phyloP scores from a whole-genome alignment of 2,329 filamentous ascomycete species.

The Cladosporium oxysporum region DNA sequence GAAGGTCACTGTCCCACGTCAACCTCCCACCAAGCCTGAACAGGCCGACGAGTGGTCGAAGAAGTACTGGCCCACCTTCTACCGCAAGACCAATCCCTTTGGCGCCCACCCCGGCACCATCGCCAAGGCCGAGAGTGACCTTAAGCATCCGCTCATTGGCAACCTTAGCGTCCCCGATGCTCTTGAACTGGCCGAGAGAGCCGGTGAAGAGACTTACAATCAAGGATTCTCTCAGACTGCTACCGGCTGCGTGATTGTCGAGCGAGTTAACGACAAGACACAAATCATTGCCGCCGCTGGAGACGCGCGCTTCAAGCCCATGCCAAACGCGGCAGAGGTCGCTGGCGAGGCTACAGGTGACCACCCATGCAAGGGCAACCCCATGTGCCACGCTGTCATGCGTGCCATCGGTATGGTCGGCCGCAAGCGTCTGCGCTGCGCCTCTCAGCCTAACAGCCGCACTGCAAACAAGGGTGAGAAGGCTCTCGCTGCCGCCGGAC shows the following conservation, averaged over 20 bases:
- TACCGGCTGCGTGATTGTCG: conserved; percentile 75
- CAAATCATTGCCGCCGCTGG: conserved; percentile 72
- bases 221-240: conserved; percentile 62
- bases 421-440: conserved; percentile 50
- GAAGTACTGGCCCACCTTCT: conserved; percentile 81
- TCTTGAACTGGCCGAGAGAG: conserved; percentile 67
- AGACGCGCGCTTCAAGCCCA: conserved; percentile 69
- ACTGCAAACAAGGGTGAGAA: conserved; percentile 36
- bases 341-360: conserved; percentile 16
- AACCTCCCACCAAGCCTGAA: conserved; percentile 72
- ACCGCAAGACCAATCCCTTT: conserved; percentile 84
- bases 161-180: conserved; percentile 55
- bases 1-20: conserved; percentile 67
- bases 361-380: conserved; percentile 60
- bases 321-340: conserved; percentile 37
- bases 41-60: conserved; percentile 74
- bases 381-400: conserved; percentile 76
- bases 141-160: conserved; percentile 46
- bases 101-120: conserved; percentile 79
- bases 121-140: conserved; percentile 67
- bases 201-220: conserved; percentile 60
- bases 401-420: conserved; percentile 83
- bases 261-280: conserved; percentile 52
- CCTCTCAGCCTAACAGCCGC: conserved; percentile 31
- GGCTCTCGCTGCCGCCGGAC: conserved; percentile 36